Conservation (phyloP, 2,329 filamentous ascomycete species). For the Pseudomassariella vexata region DNA sequence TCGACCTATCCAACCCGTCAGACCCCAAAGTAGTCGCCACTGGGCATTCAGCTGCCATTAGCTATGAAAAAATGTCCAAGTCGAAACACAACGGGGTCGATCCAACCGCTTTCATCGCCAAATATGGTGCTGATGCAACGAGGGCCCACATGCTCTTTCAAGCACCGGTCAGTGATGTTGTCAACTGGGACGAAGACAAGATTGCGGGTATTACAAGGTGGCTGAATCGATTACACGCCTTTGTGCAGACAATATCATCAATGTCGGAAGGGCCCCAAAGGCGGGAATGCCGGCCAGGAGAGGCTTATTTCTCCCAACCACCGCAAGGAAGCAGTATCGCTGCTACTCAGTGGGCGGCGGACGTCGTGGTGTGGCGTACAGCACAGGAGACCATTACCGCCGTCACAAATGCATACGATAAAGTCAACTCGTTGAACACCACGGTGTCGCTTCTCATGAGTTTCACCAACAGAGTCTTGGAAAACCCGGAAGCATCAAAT, state of each 20-base stretch:
- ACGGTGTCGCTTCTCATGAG: constrained; percentile 77
- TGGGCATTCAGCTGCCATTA: constrained; percentile 52
- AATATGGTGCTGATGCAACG: constrained; percentile 77
- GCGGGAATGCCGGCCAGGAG: no score
- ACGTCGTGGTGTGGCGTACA: constrained; percentile 53
- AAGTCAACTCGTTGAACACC: constrained; percentile 75
- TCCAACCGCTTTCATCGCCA: constrained; percentile 63
- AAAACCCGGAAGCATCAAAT: constrained; percentile 33
- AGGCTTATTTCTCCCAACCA: constrained; percentile 29
- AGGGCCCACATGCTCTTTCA: constrained; percentile 86
- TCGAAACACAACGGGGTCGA: constrained; percentile 91
- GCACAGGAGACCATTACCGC: constrained; percentile 63
- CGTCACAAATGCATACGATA: constrained; percentile 63
- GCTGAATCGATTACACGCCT: constrained; percentile 62
- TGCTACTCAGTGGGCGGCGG: constrained; percentile 35
- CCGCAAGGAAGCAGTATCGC: constrained; percentile 23
- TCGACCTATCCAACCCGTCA: constrained; percentile 54
- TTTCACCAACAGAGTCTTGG: constrained; percentile 64
- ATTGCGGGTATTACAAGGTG: constrained; percentile 78
- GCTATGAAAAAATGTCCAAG: constrained; percentile 92
- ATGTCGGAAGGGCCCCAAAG: no score
- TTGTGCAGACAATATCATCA: constrained; percentile 36
- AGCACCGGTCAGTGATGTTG: constrained; percentile 73
- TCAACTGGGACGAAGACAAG: constrained; percentile 83
- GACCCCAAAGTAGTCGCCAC: constrained; percentile 58